Evolutionary conservation across 1,284 basidiomycete genomes (phyloP), one percentile per base, ranked within the genome.

Genomic region (Rhodotorula sp.): DNA sequence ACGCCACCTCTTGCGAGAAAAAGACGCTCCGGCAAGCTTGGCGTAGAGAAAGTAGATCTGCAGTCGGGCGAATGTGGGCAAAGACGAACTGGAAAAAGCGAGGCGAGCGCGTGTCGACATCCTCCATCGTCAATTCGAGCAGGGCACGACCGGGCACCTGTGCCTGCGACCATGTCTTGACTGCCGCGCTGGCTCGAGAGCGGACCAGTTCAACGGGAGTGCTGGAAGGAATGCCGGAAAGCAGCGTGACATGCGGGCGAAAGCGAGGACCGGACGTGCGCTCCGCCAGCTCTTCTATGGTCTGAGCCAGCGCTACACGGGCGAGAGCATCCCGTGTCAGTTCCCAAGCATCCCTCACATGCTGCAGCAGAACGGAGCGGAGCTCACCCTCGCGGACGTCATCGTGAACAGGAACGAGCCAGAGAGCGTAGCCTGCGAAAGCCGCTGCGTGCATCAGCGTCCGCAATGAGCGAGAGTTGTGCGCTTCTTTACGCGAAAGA

Each of bases 71-170:
- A 48, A 75, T 39, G 15, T 26, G 7, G 6, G 51, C 60, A 48
- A 70, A 75, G n/a, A 72, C 26, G 70, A 67, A 75, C 49, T 75
- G 73, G 43, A 72, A 75, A 62, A 49, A 72, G 29, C 54, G 54
- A 12, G 54, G 54, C 54, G n/a, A 15, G 26, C 54, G 54, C 16
- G 54, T 56, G 26, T 56, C 54, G 26, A 56, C 54, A 16, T 26
- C 54, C 14, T 56, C 54, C 26, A 56, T 14, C 4, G 16, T 12
- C 14, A 56, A 16, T 18, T 26, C n/a, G 26, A 56, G 54, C 54
- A 3, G 16, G 5, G 26, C 49, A 2, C 23, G 18, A 26, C 23
- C 18, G 1, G 18, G 39, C n/a, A 57, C 14, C 5, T 43, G 39
- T 43, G 51, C 18, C 14, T n/a, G 16, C 49, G 43, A 57, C 57